A percentile compares a stretch with the other conserved stretches of the same genome.
phyloP scores from a whole-genome alignment of 108 stramenopile genomes.

The Seminavis robusta region DNA sequence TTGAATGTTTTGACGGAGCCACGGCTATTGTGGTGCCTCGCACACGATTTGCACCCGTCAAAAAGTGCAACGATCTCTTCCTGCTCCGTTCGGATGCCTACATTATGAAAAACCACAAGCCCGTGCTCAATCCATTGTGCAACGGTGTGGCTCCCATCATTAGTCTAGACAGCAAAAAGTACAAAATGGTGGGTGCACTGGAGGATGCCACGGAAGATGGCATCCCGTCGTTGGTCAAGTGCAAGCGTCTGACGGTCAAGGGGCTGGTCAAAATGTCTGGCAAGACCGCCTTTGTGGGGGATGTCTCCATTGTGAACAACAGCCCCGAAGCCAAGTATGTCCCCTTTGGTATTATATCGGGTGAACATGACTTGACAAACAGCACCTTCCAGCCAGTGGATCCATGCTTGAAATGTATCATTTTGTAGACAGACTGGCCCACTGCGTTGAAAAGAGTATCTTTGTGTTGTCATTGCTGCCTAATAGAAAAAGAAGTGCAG shows the following conservation, averaged over 20 bases:
- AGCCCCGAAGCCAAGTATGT: constrained; percentile 90
- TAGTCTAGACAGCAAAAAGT: constrained; percentile 91
- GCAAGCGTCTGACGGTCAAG: constrained; percentile 86
- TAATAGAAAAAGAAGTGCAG: too few species aligned
- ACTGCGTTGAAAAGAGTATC: too few species aligned
- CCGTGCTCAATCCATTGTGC: constrained; percentile 89
- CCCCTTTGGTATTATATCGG: constrained; percentile 77
- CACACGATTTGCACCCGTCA: constrained; percentile 98
- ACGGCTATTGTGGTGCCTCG: constrained; percentile 94
- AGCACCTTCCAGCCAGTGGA: too few species aligned
- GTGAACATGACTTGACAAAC: constrained; percentile 89
- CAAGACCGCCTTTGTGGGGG: constrained; percentile 88
- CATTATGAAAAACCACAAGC: constrained; percentile 79
- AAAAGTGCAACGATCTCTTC: constrained; percentile 98
- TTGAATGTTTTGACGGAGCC: constrained; percentile 95
- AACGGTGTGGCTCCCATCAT: constrained; percentile 85
- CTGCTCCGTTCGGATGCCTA: constrained; percentile 97
- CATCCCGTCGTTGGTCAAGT: constrained; percentile 89
- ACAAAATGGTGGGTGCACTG: constrained; percentile 92
- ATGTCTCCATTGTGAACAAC: constrained; percentile 83
- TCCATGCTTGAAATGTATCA: too few species aligned
- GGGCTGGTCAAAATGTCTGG: constrained; percentile 85
- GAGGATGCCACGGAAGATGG: constrained; percentile 87
- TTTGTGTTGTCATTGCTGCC: too few species aligned
- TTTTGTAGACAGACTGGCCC: too few species aligned